Evolutionary conservation across 441 rosid species (phyloP), one percentile per base, ranked within the genome.

Genomic region (Manihot esculenta): DNA sequence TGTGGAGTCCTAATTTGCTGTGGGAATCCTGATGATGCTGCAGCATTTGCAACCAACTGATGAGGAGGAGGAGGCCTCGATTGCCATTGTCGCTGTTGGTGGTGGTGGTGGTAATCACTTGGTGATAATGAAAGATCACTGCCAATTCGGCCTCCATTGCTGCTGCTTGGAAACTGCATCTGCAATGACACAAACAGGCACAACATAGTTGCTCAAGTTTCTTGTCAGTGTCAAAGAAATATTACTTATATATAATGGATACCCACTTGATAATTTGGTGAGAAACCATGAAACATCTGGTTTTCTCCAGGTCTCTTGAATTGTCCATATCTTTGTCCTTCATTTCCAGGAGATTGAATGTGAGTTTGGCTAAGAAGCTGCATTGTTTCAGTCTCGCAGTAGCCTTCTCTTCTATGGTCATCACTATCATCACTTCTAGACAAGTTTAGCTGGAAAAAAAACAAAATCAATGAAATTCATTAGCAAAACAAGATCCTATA

Each of bases 21-120:
- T 59, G 92, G 88, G 98, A 95, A 93, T 95, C 99, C 98, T 93
- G 98, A 95, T 95, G 99, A 95, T 95, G 99, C 99, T 95, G 98
- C 98, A 85, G 96, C 94, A 91, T 74, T 86, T 76, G 90, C 82
- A 80, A 80, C 86, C 78, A 81, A 75, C 75, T 85, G 98, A 62
- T 67, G 78, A 41, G 79, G 82, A 59, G 59, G 41, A 1, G 42
- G 86, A 67, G 84, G 78, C 67, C 84, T 81, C 14, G 88, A 72
- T 73, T 85, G 88, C 73, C 80, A 86, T 68, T 79, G 90, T 60
- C 54, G 67, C n/a, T 41, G 79, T 20, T 72, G 75, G 11, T 62
- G 53, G 2, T 55, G 69, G 4, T 69, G 65, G 10, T 71, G 79
- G 21, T 84, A 82, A 66, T 78, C 80, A 59, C 48, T 76, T 17